Evolutionary conservation across 2,329 filamentous ascomycete genomes (phyloP), one percentile per base, ranked within the genome.

Genomic region (Penicillium brasilianum): DNA sequence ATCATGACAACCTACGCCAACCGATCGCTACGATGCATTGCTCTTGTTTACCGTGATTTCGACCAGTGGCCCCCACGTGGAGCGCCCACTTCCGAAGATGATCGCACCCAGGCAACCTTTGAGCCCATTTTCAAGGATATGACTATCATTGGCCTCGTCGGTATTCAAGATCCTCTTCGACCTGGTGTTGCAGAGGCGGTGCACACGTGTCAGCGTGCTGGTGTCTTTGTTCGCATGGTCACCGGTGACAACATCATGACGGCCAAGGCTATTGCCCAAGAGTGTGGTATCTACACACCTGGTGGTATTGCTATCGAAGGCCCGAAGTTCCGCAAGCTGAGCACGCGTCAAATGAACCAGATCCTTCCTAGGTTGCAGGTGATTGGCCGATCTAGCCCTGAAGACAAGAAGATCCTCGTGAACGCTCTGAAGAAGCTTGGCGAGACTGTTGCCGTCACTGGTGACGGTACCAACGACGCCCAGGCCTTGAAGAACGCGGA

Each of bases 381-480:
- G 11, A 81, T 92, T 60, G 90, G 90, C 8, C 72, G 90, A 58
- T 92, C 90, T 2, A 91, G 88, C 61, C 90, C 90, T 7, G 88
- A 92, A 67, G 90, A 92, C 74, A 92, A 93, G 79, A 87, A 88
- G 55, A 86, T 90, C 20, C 80, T 93, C 46, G 90, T 92, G 34
- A 85, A 87, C 72, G 84, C 87, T 57, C 83, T 93, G 62, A 91
- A 90, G 76, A 88, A 89, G 63, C 82, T 88, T 72, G 87, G 87
- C 49, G 90, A 94, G 74, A 92, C 88, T 16, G 91, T 94, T 55
- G 91, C 91, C 48, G 91, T 93, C 11, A 94, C 91, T 32, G 91
- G 91, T 67, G 91, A 94, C 70, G 91, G 91, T 58, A 93, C 91
- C 69, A 94, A 94, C 74, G 91, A 94, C 76, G 91, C 90, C 4